Evolutionary conservation across 2,329 filamentous ascomycete genomes (phyloP).

Genomic region (Penicillium sclerotiorum): DNA sequence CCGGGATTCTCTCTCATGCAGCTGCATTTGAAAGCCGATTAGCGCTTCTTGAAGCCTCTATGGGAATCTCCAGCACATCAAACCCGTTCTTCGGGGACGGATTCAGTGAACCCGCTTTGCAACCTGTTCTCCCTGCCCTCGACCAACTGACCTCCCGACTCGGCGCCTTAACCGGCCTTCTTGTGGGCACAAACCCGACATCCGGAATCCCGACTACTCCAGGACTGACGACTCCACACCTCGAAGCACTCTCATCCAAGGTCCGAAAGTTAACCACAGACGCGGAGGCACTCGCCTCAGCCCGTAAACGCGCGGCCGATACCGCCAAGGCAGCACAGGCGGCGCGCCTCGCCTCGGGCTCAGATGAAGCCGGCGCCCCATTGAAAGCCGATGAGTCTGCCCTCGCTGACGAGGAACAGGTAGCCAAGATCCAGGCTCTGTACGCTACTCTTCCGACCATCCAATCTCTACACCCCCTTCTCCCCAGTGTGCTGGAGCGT

Average conservation of each 20-base stretch:
- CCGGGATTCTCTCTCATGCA: conserved; percentile 71
- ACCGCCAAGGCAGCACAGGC: conserved; percentile 46
- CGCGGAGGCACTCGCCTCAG: conserved; percentile 46
- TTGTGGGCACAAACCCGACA: conserved; percentile 39
- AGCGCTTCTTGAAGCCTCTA: conserved; percentile 72
- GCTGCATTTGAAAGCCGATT: conserved; percentile 87
- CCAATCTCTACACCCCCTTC: conserved; percentile 78
- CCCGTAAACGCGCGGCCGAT: conserved; percentile 47
- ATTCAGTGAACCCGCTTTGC: conserved; percentile 54
- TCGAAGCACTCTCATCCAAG: conserved; percentile 47
- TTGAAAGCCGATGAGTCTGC: conserved; percentile 29
- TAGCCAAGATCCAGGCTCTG: conserved; percentile 85
- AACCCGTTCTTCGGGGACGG: conserved; percentile 53
- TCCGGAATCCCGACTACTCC: conserved; percentile 25
- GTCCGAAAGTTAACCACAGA: conserved; percentile 49
- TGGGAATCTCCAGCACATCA: conserved; percentile 74
- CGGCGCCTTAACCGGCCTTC: conserved; percentile 63
- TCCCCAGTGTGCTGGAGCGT: conserved; percentile 83
- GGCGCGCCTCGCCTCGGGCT: conserved; percentile 38
- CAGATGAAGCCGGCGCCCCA: conserved; percentile 30
- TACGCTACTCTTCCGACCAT: conserved; percentile 89
- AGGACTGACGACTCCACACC: conserved; percentile 42
- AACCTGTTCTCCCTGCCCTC: conserved; percentile 79
- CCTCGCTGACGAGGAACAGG: conserved; percentile 67
- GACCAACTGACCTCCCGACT: conserved; percentile 81